Evolutionary conservation across 495 filamentous ascomycete genomes (phyloP).

Genomic region (Penicillium mononematosum): DNA sequence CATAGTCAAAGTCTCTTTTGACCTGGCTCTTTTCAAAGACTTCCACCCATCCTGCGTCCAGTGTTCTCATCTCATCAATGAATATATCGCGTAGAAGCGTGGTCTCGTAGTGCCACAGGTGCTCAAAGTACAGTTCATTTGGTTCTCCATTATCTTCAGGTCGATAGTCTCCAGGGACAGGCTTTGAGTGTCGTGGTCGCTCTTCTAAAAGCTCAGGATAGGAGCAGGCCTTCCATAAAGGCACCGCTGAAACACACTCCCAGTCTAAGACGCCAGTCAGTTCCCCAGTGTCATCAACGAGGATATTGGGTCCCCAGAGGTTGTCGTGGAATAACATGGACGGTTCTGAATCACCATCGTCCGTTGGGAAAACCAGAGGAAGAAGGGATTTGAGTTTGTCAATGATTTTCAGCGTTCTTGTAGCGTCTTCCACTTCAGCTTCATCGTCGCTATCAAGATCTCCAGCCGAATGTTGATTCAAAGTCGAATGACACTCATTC

Average conservation of each 20-base stretch:
- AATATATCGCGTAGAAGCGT: conserved; percentile 34
- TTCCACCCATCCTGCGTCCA: conserved; percentile 24
- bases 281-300: conserved; percentile 42
- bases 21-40: conserved; percentile 6
- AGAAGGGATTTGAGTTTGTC: background rate
- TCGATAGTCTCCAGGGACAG: conserved; percentile 22
- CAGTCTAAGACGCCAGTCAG: conserved; percentile 53
- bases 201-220: conserved; percentile 43
- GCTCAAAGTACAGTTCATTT: conserved; percentile 22
- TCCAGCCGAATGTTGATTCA: background rate
- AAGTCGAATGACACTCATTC: background rate
- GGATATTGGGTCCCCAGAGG: conserved; percentile 49
- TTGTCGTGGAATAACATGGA: conserved; percentile 38
- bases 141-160: conserved; percentile 22
- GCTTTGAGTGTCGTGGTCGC: conserved; percentile 23
- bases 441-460: conserved; percentile 11
- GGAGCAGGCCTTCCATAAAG: conserved; percentile 46
- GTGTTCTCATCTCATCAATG: conserved; percentile 29
- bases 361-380: conserved; percentile 1
- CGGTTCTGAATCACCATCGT: background rate
- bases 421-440: conserved; percentile 3
- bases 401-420: conserved; percentile 5
- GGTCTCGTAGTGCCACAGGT: conserved; percentile 33
- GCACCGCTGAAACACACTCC: conserved; percentile 51
- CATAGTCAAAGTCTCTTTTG: conserved; percentile 16